Evolutionary conservation across 2,329 filamentous ascomycete genomes (phyloP).

Genomic region (Metarhizium album): DNA sequence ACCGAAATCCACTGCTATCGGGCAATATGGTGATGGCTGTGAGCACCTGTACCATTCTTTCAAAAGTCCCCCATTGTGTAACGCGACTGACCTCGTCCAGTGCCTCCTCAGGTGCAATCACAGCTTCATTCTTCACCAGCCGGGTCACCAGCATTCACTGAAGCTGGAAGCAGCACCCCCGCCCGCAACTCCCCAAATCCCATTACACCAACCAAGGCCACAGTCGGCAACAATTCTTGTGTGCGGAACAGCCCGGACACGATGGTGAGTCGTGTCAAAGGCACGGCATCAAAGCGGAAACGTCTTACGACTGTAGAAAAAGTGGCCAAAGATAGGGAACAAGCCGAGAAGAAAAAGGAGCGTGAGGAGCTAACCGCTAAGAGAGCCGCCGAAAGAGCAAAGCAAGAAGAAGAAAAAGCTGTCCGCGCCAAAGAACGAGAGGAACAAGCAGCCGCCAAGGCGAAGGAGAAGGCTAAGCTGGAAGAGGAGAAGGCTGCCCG

Average conservation of each 20-base stretch:
- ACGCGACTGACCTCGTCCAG: constrained; percentile 11
- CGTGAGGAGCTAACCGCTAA: constrained; percentile 26
- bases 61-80: background rate
- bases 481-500: too few relatives aligned
- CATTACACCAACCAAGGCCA: constrained; percentile 20
- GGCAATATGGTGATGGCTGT: constrained; percentile 15
- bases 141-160: constrained; percentile 27
- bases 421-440: constrained; percentile 20
- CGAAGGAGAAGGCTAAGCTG: constrained; percentile 4
- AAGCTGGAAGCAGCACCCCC: constrained; percentile 30
- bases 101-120: constrained; percentile 13
- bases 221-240: constrained; percentile 3
- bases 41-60: background rate
- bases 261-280: constrained; percentile 7
- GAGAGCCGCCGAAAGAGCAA: constrained; percentile 19
- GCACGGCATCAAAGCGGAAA: constrained; percentile 30
- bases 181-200: constrained; percentile 25
- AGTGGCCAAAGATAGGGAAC: constrained; percentile 17
- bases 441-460: too few relatives aligned
- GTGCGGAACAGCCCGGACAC: constrained; percentile 9
- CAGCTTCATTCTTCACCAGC: constrained; percentile 18
- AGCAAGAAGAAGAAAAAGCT: constrained; percentile 28
- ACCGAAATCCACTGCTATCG: constrained; percentile 7
- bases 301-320: constrained; percentile 27
- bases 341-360: constrained; percentile 23